Evolutionary conservation across 352 stramenopile genomes (phyloP).

Genomic region (Phytophthora pinifolia): DNA sequence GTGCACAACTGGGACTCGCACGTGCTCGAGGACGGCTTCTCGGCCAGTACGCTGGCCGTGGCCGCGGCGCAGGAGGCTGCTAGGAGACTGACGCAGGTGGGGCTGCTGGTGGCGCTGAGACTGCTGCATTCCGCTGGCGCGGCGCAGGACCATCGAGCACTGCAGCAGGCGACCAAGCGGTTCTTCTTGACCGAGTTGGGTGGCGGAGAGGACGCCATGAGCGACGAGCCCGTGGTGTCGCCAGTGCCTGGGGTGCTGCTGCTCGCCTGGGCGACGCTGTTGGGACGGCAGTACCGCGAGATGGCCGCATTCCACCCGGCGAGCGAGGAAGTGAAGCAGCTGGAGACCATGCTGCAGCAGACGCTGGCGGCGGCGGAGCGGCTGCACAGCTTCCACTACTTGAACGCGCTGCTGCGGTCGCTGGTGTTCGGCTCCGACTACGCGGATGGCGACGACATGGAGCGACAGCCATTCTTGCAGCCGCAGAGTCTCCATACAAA

Average conservation of each 20-base stretch:
- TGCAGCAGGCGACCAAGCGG: slow-evolving; percentile 21
- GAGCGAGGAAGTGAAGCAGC: slow-evolving; percentile 19
- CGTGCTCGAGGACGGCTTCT: slow-evolving; percentile 37
- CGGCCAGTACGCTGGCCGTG: slow-evolving; percentile 22
- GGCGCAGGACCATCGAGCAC: slow-evolving; percentile 15
- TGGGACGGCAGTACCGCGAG: slow-evolving; percentile 46
- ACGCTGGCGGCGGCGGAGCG: slow-evolving; percentile 43
- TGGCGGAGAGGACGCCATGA: slow-evolving; percentile 2
- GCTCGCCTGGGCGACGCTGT: slow-evolving; percentile 50
- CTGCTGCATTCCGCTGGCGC: slow-evolving; percentile 32
- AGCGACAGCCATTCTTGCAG: slow-evolving; percentile 30
- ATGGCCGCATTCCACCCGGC: slow-evolving; percentile 8
- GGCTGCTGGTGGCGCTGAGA: slow-evolving; percentile 34
- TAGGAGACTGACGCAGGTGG: slow-evolving; percentile 33
- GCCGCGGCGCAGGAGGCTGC: slow-evolving; percentile 21
- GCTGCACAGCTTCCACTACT: slow-evolving; percentile 53
- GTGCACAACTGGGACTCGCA: slow-evolving; percentile 37
- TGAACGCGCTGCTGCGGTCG: slow-evolving; percentile 46
- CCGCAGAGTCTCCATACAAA: slow-evolving; percentile 27
- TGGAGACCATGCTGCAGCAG: slow-evolving; percentile 45
- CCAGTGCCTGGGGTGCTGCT: slow-evolving; percentile 46
- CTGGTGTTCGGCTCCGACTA: slow-evolving; percentile 41
- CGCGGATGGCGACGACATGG: slow-evolving; percentile 12
- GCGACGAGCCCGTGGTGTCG: slow-evolving; percentile 18
- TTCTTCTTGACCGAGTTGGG: slow-evolving; percentile 40